Conservation (phyloP, 1,139 yeast genomes). For the Geotrichum citri-aurantii region DNA sequence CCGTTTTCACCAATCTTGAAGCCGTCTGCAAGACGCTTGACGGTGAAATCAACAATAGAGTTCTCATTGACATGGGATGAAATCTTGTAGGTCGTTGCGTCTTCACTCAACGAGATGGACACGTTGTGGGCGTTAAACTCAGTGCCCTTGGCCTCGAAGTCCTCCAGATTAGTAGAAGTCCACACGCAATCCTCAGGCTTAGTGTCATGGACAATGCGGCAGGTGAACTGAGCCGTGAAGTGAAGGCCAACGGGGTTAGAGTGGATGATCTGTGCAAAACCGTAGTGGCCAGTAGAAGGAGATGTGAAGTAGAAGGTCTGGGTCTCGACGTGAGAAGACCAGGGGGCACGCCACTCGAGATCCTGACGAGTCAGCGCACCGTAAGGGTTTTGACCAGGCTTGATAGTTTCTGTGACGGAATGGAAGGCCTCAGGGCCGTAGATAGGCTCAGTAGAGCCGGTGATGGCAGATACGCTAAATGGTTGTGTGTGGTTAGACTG, state of each 20-base stretch:
- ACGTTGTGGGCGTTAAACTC: slow-evolving; percentile 70
- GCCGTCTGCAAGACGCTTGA: slow-evolving; percentile 56
- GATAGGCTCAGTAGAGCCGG: slow-evolving; percentile 96
- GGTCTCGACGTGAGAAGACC: slow-evolving; percentile 88
- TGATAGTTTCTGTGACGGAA: slow-evolving; percentile 64
- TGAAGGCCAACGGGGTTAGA: slow-evolving; percentile 85
- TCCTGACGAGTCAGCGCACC: slow-evolving; percentile 56
- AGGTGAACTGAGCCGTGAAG: slow-evolving; percentile 92
- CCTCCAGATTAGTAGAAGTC: slow-evolving; percentile 87
- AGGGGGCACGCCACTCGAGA: slow-evolving; percentile 68
- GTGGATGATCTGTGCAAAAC: slow-evolving; percentile 92
- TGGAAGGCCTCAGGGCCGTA: slow-evolving; percentile 90
- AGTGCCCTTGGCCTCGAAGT: slow-evolving; percentile 69
- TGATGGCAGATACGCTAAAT: slow-evolving; percentile 67
- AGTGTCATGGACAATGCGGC: slow-evolving; percentile 58
- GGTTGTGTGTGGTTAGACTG: not conserved
- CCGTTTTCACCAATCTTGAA: slow-evolving; percentile 90
- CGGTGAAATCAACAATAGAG: slow-evolving; percentile 65
- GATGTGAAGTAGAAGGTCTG: slow-evolving; percentile 82
- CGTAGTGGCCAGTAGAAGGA: slow-evolving; percentile 56
- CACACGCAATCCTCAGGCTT: slow-evolving; percentile 54
- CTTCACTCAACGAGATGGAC: slow-evolving; percentile 56
- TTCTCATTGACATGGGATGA: slow-evolving; percentile 63
- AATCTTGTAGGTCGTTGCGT: slow-evolving; percentile 50
- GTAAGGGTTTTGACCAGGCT: slow-evolving; percentile 46